phyloP scores from a whole-genome alignment of 73 alveolate genomes.

The Symbiodinium natans region DNA sequence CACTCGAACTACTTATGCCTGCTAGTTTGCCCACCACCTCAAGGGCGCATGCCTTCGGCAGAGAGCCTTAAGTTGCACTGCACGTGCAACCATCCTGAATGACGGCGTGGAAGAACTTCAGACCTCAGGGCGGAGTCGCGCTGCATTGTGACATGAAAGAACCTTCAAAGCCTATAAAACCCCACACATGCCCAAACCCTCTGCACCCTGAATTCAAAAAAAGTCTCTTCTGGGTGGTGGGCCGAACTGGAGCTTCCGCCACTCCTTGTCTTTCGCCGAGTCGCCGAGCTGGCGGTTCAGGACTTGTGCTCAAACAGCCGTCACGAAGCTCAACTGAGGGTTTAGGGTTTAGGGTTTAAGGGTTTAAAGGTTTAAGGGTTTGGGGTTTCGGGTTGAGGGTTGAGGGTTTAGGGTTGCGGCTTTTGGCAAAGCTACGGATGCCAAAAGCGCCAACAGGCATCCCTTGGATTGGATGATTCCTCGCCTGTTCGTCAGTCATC shows the following conservation, averaged over 20 bases:
- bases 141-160: background rate
- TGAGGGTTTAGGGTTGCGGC: no score
- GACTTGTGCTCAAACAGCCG: no score
- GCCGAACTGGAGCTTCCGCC: constrained; percentile 97
- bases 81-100: constrained; percentile 95
- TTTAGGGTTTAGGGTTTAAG: no score
- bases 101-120: constrained; percentile 99
- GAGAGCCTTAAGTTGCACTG: no score
- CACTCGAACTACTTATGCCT: no score
- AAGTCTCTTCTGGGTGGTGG: constrained; percentile 72
- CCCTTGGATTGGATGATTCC: background rate
- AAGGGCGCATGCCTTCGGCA: no score
- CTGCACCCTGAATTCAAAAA: background rate
- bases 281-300: constrained; percentile 97
- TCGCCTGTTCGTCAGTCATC: constrained; percentile 96
- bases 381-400: no score
- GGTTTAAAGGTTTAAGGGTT: no score
- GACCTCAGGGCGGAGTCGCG: constrained; percentile 96
- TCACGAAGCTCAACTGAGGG: no score
- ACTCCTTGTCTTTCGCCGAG: constrained; percentile 97
- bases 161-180: background rate
- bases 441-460: no score
- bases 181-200: background rate
- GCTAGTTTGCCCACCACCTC: no score
- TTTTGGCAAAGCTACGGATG: no score